Conservation (phyloP, 352 stramenopile genomes). For the Elongisporangium anandrum region DNA sequence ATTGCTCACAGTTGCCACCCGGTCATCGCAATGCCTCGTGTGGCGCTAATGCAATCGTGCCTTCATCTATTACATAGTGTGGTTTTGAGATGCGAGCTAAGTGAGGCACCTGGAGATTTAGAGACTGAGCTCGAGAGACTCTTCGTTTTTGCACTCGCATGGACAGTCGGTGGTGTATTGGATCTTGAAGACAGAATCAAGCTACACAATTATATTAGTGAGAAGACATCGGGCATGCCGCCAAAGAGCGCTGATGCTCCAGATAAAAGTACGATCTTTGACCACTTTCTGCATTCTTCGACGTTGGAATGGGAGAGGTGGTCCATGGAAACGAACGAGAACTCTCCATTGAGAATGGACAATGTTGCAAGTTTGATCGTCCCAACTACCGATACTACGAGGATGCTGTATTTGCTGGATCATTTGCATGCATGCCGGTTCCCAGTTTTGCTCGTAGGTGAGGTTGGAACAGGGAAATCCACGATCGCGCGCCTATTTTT, state of each 20-base stretch:
- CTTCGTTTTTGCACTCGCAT: constrained; percentile 82
- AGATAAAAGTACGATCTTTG: constrained; percentile 75
- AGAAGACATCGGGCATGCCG: constrained; percentile 10
- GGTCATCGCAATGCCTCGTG: constrained; percentile 63
- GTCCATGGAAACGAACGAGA: constrained; percentile 36
- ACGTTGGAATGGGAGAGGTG: constrained; percentile 91
- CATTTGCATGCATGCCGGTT: constrained; percentile 46
- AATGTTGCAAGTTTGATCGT: constrained; percentile 85
- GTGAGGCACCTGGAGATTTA: constrained; percentile 38
- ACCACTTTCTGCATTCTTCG: constrained; percentile 87
- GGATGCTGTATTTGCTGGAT: constrained; percentile 65
- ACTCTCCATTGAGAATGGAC: constrained; percentile 16
- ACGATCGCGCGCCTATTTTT: constrained; percentile 80
- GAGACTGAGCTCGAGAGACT: constrained; percentile 76
- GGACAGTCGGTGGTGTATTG: constrained; percentile 81
- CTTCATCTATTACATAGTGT: constrained; percentile 60
- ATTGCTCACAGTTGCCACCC: constrained; percentile 50
- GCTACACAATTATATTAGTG: constrained; percentile 65
- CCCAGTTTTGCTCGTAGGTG: constrained; percentile 81
- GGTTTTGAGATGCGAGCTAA: constrained; percentile 53
- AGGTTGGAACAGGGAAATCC: constrained; percentile 86
- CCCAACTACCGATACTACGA: constrained; percentile 81
- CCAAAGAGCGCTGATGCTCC: background rate
- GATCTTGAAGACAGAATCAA: constrained; percentile 74
- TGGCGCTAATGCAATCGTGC: constrained; percentile 78